Evolutionary conservation across 1,284 basidiomycete species (phyloP), one percentile per base, ranked within the genome.

Genomic region (Leccinum huronense): DNA sequence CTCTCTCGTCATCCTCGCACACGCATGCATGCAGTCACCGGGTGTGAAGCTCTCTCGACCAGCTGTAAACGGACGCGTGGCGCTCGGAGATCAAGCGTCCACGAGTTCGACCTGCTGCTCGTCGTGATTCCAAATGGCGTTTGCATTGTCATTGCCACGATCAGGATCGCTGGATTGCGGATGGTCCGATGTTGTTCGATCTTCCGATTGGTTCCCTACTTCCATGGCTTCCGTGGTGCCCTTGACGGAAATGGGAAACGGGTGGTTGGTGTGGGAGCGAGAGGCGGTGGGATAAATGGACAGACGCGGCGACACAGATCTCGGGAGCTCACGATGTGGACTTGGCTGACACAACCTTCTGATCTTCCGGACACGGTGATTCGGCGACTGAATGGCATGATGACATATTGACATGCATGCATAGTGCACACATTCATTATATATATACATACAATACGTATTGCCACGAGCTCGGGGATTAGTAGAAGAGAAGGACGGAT

Each of bases 41-140:
- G 75, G 75, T 45, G 75, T 77, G 56, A 77, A 78, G 63, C 71
- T 76, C 45, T 73, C 76, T 58, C 77, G 71, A 40, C 65, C 71
- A 27, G 38, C 68, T 23, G 34, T 67, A 13, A 63, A 71, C 57
- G 72, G 73, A 33, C 67, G 53, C 59, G 63, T 76, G 60, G 67
- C 70, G 34, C 65, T 77, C 58, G 69, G 48, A 13, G 48, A 76
- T 66, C 64, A 69, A 65, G 73, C 70, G 57, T 61, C 73, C 58
- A 69, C 66, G 19, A 62, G 66, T 67, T 69, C 70, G 58, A 69
- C 69, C 60, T 77, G 75, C 60, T 76, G 75, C 42, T 76, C 72
- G 34, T 76, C 65, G 65, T 60, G 61, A 55, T 55, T 31, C 16
- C 71, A 69, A 71, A 71, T 33, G 57, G 38, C 13, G 9, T 45